A percentile compares a stretch with the other conserved stretches of the same genome.
These are phyloP conservation scores for Ophiostoma sp. DNA, from an alignment of 2,329 filamentous ascomycete genomes.

Conservation along the genomic window DNA sequence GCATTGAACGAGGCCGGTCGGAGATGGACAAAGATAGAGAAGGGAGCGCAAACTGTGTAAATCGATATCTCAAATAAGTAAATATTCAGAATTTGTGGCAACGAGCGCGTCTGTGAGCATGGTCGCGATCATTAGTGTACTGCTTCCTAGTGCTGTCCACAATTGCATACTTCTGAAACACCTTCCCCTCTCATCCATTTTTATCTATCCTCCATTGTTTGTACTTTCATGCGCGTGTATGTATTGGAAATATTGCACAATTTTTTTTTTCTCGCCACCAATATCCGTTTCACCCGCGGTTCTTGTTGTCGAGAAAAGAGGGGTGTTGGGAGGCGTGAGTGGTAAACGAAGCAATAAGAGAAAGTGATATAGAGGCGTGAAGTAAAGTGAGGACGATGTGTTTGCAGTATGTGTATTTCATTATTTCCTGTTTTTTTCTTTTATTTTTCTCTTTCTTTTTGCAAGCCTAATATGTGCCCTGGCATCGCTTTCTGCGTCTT, in stretches of 20 bases:
- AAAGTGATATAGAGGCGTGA: background rate
- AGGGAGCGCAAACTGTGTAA: background rate
- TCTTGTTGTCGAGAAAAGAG: background rate
- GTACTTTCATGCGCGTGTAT: background rate
- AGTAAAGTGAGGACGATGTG: too few species aligned
- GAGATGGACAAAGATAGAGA: background rate
- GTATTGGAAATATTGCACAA: background rate
- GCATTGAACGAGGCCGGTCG: background rate
- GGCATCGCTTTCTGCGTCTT: background rate
- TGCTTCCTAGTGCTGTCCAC: background rate
- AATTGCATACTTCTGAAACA: constrained; percentile 17
- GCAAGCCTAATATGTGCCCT: background rate
- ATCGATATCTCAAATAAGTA: too few species aligned
- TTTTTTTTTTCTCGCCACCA: background rate
- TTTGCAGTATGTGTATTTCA: too few species aligned
- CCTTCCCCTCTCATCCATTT: background rate
- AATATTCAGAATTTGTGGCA: background rate
- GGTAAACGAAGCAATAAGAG: background rate
- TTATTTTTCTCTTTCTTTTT: too few species aligned
- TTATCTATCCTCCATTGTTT: too few species aligned
- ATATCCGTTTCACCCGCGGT: background rate
- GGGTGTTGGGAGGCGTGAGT: background rate
- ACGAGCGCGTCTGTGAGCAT: background rate
- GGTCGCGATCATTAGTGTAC: background rate
- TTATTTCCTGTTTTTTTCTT: too few species aligned